Evolutionary conservation across 352 stramenopile genomes (phyloP).

Genomic region (Phytophthora hibernalis): DNA sequence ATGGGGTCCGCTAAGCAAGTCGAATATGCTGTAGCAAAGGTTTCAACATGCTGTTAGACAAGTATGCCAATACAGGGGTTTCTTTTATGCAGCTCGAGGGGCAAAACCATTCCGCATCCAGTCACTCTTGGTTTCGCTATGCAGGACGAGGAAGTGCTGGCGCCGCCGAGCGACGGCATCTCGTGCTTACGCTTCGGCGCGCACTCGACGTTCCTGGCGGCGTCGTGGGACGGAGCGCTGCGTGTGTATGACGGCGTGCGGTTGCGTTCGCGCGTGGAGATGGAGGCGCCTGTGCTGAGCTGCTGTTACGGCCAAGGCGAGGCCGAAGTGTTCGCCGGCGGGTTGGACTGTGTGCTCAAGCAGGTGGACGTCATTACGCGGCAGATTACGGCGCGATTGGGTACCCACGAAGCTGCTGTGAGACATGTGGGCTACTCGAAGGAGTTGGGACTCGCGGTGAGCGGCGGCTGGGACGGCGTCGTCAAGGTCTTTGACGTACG

Average conservation of each 20-base stretch:
- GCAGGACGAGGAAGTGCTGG: constrained; percentile 60
- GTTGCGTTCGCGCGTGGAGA: constrained; percentile 66
- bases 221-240: constrained; percentile 80
- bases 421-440: constrained; percentile 64
- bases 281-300: constrained; percentile 73
- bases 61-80: constrained; percentile 7
- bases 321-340: constrained; percentile 73
- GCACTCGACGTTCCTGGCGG: constrained; percentile 66
- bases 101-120: constrained; percentile 2
- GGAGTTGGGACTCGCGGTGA: constrained; percentile 63
- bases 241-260: constrained; percentile 75
- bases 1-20: no score
- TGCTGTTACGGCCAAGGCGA: constrained; percentile 72
- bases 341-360: constrained; percentile 70
- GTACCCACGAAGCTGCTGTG: constrained; percentile 59
- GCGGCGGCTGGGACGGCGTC: constrained; percentile 71
- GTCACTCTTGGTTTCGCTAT: constrained; percentile 15
- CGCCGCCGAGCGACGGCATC: constrained; percentile 86
- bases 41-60: neutral
- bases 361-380: constrained; percentile 67
- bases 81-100: constrained; percentile 6
- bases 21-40: no score
- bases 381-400: constrained; percentile 34
- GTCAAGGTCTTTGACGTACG: constrained; percentile 76
- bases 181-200: constrained; percentile 82